phyloP scores from a whole-genome alignment of 2,329 filamentous ascomycete species.

The Verticillium klebahnii region DNA sequence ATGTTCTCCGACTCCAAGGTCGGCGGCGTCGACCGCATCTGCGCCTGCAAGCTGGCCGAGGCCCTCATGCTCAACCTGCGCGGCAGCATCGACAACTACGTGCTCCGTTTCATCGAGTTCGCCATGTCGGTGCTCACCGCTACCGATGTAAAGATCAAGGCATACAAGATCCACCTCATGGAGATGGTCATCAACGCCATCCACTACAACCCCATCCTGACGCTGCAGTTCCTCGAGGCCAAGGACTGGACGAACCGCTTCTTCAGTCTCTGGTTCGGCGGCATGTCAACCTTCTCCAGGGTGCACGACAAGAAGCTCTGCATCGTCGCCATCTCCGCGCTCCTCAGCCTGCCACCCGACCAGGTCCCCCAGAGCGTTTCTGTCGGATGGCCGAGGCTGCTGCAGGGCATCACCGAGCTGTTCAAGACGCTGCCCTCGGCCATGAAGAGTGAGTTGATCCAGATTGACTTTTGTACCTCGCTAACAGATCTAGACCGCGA shows the following conservation, averaged over 20 bases:
- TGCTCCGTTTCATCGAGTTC: slow-evolving; percentile 83
- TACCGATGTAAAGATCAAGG: slow-evolving; percentile 81
- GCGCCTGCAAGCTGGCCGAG: slow-evolving; percentile 95
- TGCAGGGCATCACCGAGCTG: slow-evolving; percentile 81
- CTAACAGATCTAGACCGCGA: slow-evolving; percentile 63
- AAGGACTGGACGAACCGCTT: slow-evolving; percentile 98
- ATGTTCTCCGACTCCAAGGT: slow-evolving; percentile 94
- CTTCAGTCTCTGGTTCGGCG: slow-evolving; percentile 97
- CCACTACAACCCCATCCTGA: slow-evolving; percentile 89
- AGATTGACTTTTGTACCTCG: not conserved
- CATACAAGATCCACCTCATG: slow-evolving; percentile 93
- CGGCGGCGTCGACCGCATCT: slow-evolving; percentile 89
- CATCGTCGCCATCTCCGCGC: slow-evolving; percentile 84
- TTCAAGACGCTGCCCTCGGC: slow-evolving; percentile 90
- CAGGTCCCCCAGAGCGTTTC: slow-evolving; percentile 91
- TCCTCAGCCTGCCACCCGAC: slow-evolving; percentile 73
- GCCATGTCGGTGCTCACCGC: slow-evolving; percentile 77
- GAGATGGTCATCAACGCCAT: slow-evolving; percentile 98
- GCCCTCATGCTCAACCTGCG: slow-evolving; percentile 95
- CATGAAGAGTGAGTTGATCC: slow-evolving; percentile 63
- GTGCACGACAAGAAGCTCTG: slow-evolving; percentile 99
- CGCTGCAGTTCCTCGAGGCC: slow-evolving; percentile 81
- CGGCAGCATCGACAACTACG: slow-evolving; percentile 80
- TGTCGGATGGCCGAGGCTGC: slow-evolving; percentile 87
- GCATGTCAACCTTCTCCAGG: slow-evolving; percentile 85